Percentiles rank a stretch among this genome's conserved stretches.
These are phyloP conservation scores for Naegleria gruberi DNA, from an alignment of 208 protist species.

Conservation along the genomic window DNA sequence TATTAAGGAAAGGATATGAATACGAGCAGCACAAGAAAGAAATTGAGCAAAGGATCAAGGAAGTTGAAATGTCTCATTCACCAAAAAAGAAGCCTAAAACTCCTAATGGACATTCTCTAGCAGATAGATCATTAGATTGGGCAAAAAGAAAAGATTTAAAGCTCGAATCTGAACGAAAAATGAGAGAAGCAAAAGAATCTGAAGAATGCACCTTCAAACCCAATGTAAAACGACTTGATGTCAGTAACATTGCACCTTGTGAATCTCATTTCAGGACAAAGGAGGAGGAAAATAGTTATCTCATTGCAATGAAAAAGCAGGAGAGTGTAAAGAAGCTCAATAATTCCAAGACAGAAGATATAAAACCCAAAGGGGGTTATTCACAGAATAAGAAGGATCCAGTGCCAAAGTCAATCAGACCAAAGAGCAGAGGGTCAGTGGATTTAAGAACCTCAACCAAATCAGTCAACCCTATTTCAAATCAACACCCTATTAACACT, in stretches of 20 bases:
- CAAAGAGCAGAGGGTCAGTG: background rate
- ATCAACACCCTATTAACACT: background rate
- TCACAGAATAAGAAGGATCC: no score
- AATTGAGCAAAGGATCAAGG: background rate
- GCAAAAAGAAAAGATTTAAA: background rate
- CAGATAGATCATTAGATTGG: background rate
- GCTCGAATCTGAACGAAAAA: background rate
- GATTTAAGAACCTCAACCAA: background rate
- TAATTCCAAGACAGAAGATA: background rate
- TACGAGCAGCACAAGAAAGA: background rate
- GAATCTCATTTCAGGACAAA: background rate
- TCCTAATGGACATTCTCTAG: background rate
- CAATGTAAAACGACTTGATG: background rate
- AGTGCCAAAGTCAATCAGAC: no score
- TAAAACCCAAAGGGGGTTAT: background rate
- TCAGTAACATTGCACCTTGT: background rate
- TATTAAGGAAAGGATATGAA: background rate
- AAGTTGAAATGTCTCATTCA: background rate
- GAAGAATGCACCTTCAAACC: background rate
- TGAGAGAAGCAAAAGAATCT: background rate
- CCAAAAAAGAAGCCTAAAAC: background rate
- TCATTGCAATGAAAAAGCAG: background rate
- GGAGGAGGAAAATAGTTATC: background rate
- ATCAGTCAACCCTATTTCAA: background rate
- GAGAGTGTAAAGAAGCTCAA: background rate